Evolutionary conservation across 768 basidiomycete species (phyloP).

Genomic region (Tylopilus vinaceipallidus): DNA sequence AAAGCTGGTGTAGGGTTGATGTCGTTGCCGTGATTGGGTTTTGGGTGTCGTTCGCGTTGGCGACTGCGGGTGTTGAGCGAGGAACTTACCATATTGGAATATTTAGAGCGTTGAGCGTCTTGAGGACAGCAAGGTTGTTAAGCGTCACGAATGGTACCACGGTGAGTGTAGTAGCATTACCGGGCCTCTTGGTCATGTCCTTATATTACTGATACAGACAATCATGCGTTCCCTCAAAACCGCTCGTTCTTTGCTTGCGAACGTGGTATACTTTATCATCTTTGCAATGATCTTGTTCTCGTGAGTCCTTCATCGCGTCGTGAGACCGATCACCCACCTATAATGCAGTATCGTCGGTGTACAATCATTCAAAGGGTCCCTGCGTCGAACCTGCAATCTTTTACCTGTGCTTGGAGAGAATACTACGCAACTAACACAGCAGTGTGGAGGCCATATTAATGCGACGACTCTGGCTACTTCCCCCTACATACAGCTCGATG

Average conservation of each 20-base stretch:
- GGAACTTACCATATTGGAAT: constrained; percentile 73
- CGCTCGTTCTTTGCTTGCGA: constrained; percentile 84
- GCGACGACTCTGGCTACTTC: constrained; percentile 45
- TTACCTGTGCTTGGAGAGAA: constrained; percentile 52
- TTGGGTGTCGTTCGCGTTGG: constrained; percentile 80
- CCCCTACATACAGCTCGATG: constrained; percentile 41
- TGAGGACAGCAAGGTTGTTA: constrained; percentile 78
- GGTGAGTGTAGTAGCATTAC: constrained; percentile 41
- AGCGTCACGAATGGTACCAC: constrained; percentile 91
- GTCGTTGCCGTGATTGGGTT: constrained; percentile 81
- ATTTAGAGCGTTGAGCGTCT: constrained; percentile 85
- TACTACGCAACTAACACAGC: constrained; percentile 48
- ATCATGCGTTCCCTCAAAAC: constrained; percentile 93
- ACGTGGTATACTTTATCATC: constrained; percentile 86
- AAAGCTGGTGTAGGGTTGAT: constrained; percentile 92
- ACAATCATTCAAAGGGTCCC: constrained; percentile 87
- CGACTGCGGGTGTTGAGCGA: constrained; percentile 65
- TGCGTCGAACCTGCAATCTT: constrained; percentile 63
- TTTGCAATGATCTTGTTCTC: constrained; percentile 90
- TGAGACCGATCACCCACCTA: neutral
- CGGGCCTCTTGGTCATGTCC: neutral
- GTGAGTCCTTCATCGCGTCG: constrained; percentile 38
- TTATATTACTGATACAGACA: constrained; percentile 41
- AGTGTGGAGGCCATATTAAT: constrained; percentile 83
- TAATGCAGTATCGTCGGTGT: constrained; percentile 76